phyloP scores from a whole-genome alignment of 2,329 filamentous ascomycete species.

The Septoria linicola region DNA sequence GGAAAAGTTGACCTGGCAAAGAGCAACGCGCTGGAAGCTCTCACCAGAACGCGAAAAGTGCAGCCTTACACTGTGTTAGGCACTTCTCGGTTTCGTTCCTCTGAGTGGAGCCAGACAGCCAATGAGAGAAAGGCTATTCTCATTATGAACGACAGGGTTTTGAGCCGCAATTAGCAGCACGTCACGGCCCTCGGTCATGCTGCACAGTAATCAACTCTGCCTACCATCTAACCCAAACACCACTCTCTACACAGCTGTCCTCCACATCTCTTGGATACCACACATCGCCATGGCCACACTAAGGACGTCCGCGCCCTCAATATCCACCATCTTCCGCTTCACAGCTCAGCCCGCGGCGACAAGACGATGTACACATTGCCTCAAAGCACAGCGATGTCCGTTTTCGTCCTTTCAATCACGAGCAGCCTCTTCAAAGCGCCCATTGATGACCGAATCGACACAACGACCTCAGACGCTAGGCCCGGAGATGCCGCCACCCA shows the following conservation, averaged over 20 bases:
- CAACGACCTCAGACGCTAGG: conserved; percentile 62
- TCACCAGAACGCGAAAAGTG: too few relatives aligned
- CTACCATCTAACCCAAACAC: background rate
- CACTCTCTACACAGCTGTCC: background rate
- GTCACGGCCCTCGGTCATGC: conserved; percentile 4
- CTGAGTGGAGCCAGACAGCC: background rate
- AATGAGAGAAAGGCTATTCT: background rate
- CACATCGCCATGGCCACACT: conserved; percentile 33
- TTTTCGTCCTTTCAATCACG: conserved; percentile 45
- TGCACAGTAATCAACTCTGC: conserved; percentile 4
- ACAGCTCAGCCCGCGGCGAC: conserved; percentile 34
- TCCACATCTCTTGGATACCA: conserved; percentile 1
- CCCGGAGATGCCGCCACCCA: conserved; percentile 57
- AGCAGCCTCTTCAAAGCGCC: conserved; percentile 55
- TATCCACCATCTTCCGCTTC: conserved; percentile 40
- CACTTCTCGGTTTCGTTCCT: too few relatives aligned
- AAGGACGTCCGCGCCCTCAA: conserved; percentile 31
- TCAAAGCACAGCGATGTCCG: conserved; percentile 41
- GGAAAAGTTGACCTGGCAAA: too few relatives aligned
- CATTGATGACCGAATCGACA: conserved; percentile 65
- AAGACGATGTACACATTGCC: conserved; percentile 45
- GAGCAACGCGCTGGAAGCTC: too few relatives aligned
- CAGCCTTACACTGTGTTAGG: too few relatives aligned
- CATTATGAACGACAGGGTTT: too few relatives aligned
- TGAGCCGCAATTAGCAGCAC: too few relatives aligned